Percentiles rank a stretch among this genome's conserved stretches.
phyloP scores from a whole-genome alignment of 768 basidiomycete genomes.

The Suillus sp. region DNA sequence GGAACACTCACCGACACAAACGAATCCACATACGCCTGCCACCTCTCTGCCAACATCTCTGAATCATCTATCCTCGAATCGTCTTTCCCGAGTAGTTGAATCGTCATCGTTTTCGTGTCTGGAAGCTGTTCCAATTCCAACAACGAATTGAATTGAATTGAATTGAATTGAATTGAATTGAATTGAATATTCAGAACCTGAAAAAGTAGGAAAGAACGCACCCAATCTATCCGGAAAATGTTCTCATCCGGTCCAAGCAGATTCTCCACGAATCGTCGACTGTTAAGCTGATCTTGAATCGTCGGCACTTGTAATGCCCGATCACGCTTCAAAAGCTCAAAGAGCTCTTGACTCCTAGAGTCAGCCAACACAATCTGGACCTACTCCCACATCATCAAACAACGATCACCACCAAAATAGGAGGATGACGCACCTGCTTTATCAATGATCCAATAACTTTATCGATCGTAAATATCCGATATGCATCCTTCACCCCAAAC shows the following conservation, averaged over 20 bases:
- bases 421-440: slow-evolving; percentile 66
- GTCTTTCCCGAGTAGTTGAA: slow-evolving; percentile 80
- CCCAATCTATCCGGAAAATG: slow-evolving; percentile 82
- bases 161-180: too few relatives aligned
- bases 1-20: slow-evolving; percentile 59
- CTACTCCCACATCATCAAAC: slow-evolving; percentile 30
- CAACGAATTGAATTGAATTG: neutral
- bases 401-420: neutral
- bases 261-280: slow-evolving; percentile 66
- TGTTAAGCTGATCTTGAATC: slow-evolving; percentile 71
- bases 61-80: slow-evolving; percentile 75
- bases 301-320: slow-evolving; percentile 59
- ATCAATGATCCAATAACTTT: slow-evolving; percentile 86
- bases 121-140: slow-evolving; percentile 48
- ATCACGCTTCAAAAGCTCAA: slow-evolving; percentile 71
- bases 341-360: slow-evolving; percentile 68
- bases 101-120: slow-evolving; percentile 63
- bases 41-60: slow-evolving; percentile 73
- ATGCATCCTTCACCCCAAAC: slow-evolving; percentile 83
- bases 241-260: slow-evolving; percentile 77
- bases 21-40: slow-evolving; percentile 79
- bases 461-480: slow-evolving; percentile 92
- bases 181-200: neutral
- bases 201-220: slow-evolving; percentile 35
- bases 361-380: slow-evolving; percentile 72